A percentile compares a stretch with the other conserved stretches of the same genome.
phyloP scores from a whole-genome alignment of 2,329 filamentous ascomycete genomes.

The Myriangium duriaei region DNA sequence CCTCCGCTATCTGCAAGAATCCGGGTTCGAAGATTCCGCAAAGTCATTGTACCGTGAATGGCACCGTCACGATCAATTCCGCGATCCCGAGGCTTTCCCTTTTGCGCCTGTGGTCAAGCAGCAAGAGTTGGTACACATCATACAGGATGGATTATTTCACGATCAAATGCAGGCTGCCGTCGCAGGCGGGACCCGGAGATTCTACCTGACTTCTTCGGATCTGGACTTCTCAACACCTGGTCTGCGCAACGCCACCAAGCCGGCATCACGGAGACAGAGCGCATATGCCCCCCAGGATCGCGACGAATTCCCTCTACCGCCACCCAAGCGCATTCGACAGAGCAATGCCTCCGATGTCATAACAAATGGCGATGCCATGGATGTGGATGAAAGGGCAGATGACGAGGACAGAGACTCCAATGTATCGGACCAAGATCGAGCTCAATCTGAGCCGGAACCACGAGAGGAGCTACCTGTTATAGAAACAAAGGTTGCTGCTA shows the following conservation, averaged over 20 bases:
- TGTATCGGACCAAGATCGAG: slow-evolving; percentile 18
- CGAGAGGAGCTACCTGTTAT: slow-evolving; percentile 9
- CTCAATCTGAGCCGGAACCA: slow-evolving; percentile 16
- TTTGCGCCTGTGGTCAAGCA: slow-evolving; percentile 48
- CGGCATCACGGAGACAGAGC: slow-evolving; percentile 6
- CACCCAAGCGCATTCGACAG: slow-evolving; percentile 21
- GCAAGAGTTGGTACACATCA: slow-evolving; percentile 47
- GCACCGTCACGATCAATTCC: slow-evolving; percentile 32
- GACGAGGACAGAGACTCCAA: slow-evolving; percentile 21
- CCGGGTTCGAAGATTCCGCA: slow-evolving; percentile 26
- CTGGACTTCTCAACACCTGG: slow-evolving; percentile 1
- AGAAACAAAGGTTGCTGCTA: slow-evolving; percentile 12
- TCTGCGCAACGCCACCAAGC: slow-evolving; percentile 3
- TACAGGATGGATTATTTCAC: slow-evolving; percentile 49
- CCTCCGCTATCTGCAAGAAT: slow-evolving; percentile 44
- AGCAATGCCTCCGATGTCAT: slow-evolving; percentile 20
- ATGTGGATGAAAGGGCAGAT: slow-evolving; percentile 30
- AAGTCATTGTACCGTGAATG: slow-evolving; percentile 50
- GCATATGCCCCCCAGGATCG: slow-evolving; percentile 5
- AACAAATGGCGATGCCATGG: slow-evolving; percentile 35
- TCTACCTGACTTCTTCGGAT: slow-evolving; percentile 7
- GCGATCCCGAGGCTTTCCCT: slow-evolving; percentile 46
- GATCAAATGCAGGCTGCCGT: slow-evolving; percentile 24
- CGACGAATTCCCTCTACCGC: slow-evolving; percentile 22
- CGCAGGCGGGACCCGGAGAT: slow-evolving; percentile 11